Conservation (phyloP, 2,329 filamentous ascomycete genomes). For the Colletotrichum lini region DNA sequence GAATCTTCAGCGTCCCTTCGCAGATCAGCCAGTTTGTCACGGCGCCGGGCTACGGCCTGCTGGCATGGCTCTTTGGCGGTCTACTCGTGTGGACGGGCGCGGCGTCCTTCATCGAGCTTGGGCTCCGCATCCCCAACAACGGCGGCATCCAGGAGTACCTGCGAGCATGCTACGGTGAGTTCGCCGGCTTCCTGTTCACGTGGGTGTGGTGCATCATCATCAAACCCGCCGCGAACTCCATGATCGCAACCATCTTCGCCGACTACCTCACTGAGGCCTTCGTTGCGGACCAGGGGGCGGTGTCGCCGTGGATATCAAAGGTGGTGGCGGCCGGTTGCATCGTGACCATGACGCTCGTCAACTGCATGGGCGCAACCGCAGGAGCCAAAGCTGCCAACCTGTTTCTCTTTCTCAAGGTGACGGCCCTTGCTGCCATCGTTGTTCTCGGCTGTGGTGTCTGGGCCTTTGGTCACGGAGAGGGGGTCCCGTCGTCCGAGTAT, state of each 20-base stretch:
- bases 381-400: slow-evolving; percentile 57
- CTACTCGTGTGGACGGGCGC: slow-evolving; percentile 64
- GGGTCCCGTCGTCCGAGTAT: slow-evolving; percentile 51
- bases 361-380: slow-evolving; percentile 58
- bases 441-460: slow-evolving; percentile 45
- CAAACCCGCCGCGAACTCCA: slow-evolving; percentile 60
- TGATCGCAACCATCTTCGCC: slow-evolving; percentile 60
- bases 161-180: slow-evolving; percentile 57
- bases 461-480: slow-evolving; percentile 53
- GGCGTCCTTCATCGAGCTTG: slow-evolving; percentile 62
- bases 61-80: slow-evolving; percentile 60
- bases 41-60: slow-evolving; percentile 57
- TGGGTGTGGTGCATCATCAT: slow-evolving; percentile 61
- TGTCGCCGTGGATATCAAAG: slow-evolving; percentile 51
- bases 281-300: slow-evolving; percentile 45
- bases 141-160: slow-evolving; percentile 63
- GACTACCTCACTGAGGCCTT: slow-evolving; percentile 55
- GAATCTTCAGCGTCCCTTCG: slow-evolving; percentile 62
- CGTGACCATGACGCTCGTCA: slow-evolving; percentile 55
- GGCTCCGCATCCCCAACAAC: slow-evolving; percentile 59
- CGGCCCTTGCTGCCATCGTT: slow-evolving; percentile 39
- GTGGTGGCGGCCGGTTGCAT: slow-evolving; percentile 55
- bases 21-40: slow-evolving; percentile 59
- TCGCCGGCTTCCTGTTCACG: slow-evolving; percentile 58
- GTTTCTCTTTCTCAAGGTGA: slow-evolving; percentile 55